These are phyloP conservation scores for Drechslerella dactyloides DNA, from an alignment of 2,329 filamentous ascomycete genomes.

Conservation along the genomic window DNA sequence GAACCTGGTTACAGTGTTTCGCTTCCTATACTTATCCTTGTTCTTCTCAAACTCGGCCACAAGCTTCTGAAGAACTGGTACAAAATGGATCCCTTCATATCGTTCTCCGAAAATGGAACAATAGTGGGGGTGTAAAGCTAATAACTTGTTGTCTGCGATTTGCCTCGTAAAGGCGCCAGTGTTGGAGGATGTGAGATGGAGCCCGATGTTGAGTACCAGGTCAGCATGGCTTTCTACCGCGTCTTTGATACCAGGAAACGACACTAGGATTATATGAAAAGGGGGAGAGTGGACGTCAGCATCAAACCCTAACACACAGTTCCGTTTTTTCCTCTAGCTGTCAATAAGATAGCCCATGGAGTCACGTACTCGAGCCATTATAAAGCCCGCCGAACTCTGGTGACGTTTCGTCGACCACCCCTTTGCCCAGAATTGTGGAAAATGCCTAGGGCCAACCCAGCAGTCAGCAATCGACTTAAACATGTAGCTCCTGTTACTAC, in stretches of 20 bases:
- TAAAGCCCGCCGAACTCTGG: conserved; percentile 39
- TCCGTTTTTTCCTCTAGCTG: too few relatives aligned
- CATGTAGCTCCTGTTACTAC: background rate
- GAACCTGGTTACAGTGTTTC: conserved; percentile 25
- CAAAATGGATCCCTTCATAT: conserved; percentile 51
- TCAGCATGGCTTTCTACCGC: conserved; percentile 38
- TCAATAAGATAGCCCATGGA: too few relatives aligned
- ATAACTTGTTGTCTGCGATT: conserved; percentile 39
- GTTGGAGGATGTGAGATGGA: conserved; percentile 42
- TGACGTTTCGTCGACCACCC: conserved; percentile 41
- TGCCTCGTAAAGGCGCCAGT: conserved; percentile 42
- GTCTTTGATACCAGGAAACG: conserved; percentile 42
- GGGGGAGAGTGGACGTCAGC: background rate
- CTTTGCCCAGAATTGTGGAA: conserved; percentile 47
- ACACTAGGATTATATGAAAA: conserved; percentile 15
- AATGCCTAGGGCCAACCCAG: conserved; percentile 19
- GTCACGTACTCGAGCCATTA: conserved; percentile 35
- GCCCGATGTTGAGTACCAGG: conserved; percentile 43
- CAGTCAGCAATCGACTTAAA: background rate
- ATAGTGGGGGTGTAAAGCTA: conserved; percentile 48
- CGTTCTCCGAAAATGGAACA: conserved; percentile 53
- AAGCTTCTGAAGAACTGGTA: conserved; percentile 29
- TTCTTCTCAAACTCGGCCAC: conserved; percentile 52
- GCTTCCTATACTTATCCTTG: conserved; percentile 30
- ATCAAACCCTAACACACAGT: background rate